Evolutionary conservation across 805 yeast species (phyloP).

Genomic region (Yarrowia osloensis): DNA sequence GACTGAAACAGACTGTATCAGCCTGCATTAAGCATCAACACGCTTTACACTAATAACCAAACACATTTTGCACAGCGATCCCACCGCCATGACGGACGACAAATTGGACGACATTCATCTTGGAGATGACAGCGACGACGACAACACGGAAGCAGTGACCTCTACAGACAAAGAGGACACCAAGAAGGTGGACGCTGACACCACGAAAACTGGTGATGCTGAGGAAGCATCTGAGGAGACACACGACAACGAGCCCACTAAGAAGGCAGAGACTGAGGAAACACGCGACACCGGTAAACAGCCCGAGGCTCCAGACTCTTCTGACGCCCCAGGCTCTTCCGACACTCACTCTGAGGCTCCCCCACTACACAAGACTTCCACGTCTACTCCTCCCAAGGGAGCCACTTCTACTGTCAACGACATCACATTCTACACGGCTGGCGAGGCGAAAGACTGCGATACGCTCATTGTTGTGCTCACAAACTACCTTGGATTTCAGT

Average conservation of each 20-base stretch:
- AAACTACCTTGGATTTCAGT: conserved; percentile 41
- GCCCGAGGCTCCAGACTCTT: not conserved
- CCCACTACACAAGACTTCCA: not conserved
- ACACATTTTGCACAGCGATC: too few species aligned
- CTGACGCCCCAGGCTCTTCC: not conserved
- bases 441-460: not conserved
- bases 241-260: too few species aligned
- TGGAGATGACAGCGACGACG: not conserved
- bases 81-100: not conserved
- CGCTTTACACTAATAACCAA: too few species aligned
- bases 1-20: not conserved
- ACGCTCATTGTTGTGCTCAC: conserved; percentile 38
- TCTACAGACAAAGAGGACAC: not conserved
- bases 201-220: not conserved
- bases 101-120: conserved; percentile 20
- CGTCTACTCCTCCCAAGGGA: not conserved
- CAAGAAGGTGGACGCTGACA: not conserved
- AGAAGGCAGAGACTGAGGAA: too few species aligned
- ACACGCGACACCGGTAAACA: not conserved
- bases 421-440: not conserved
- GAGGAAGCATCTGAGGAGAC: too few species aligned
- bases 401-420: not conserved
- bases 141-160: not conserved
- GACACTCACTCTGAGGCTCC: not conserved
- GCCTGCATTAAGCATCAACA: not conserved